phyloP scores from a whole-genome alignment of 768 basidiomycete genomes.

The Kwoniella europaea region DNA sequence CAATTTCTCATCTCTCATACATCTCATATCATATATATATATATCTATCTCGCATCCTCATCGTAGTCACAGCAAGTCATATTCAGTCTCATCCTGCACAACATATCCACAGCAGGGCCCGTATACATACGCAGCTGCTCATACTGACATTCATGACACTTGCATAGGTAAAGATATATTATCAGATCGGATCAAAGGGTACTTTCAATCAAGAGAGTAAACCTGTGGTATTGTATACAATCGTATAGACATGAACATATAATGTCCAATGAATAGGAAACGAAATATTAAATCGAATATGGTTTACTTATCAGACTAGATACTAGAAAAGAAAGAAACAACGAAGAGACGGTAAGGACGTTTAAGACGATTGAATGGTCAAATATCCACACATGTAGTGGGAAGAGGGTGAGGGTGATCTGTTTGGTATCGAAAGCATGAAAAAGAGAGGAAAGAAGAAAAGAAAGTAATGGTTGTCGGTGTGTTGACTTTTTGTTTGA shows the following conservation, averaged over 20 bases:
- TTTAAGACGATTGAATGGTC: neutral
- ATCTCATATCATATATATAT: too few relatives aligned
- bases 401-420: slow-evolving; percentile 12
- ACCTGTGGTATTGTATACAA: neutral
- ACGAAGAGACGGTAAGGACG: neutral
- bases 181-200: neutral
- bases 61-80: too few relatives aligned
- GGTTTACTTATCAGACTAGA: neutral
- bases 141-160: neutral
- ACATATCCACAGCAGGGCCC: too few relatives aligned
- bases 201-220: neutral
- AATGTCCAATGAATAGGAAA: neutral
- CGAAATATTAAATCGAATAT: neutral
- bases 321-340: neutral
- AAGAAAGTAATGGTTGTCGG: neutral
- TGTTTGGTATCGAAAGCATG: neutral
- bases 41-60: too few relatives aligned
- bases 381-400: neutral
- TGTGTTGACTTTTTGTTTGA: neutral
- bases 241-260: neutral
- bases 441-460: neutral
- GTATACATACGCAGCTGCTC: too few relatives aligned
- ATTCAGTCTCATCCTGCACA: too few relatives aligned
- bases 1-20: neutral
- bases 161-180: neutral